Base-by-base conservation (phyloP, 2,329 filamentous ascomycete genomes). In the Exophiala aquamarina region DNA sequence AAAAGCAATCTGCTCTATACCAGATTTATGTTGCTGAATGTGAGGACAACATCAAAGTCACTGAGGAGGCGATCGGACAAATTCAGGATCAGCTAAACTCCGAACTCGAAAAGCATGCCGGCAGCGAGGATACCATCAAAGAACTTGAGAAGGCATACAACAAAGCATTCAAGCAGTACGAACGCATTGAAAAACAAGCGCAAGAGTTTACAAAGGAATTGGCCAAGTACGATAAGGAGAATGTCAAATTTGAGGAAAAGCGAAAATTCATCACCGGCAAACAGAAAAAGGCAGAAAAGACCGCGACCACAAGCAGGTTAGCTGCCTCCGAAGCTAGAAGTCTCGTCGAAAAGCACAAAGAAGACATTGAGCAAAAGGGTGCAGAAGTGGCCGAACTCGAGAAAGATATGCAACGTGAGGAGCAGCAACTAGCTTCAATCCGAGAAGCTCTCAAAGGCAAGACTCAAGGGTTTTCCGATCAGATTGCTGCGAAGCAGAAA, bases 221-320 rank as follows among this genome's bases (percentile, higher is more conserved):
- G 70, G 84, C 89, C 35, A 92, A 91, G 63, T 90, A 94, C 53
- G 94, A 98, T 63, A 95, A 97, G 64, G 93, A 97, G 63, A 84
- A 85, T 17, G 93, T 98, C 69, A 98, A 98, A 64, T 91, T 95
- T 58, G 92, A 97, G 56, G 94, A 98, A 69, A 97, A 97, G 75
- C 86, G 86, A 66, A 98, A 98, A 66, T 97, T 97, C 67, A 71
- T 98, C 56, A 75, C 80, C 2, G 86, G 85, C 62, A 98, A 98
- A 72, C 85, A 88, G 60, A 95, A 93, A 74, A 98, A 98, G 71
- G 78, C 95, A 11, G 89, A 97, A 57, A 97, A 95, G 72, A 81
- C 86, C 0, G 87, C 93, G 52, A 77, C 83, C 44, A 86, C 84
- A 36, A 89, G 88, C 50, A 87, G 88, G 54, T 83, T 85, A 48